phyloP scores from a whole-genome alignment of 129 eudicot genomes.

The Deinandra increscens region DNA sequence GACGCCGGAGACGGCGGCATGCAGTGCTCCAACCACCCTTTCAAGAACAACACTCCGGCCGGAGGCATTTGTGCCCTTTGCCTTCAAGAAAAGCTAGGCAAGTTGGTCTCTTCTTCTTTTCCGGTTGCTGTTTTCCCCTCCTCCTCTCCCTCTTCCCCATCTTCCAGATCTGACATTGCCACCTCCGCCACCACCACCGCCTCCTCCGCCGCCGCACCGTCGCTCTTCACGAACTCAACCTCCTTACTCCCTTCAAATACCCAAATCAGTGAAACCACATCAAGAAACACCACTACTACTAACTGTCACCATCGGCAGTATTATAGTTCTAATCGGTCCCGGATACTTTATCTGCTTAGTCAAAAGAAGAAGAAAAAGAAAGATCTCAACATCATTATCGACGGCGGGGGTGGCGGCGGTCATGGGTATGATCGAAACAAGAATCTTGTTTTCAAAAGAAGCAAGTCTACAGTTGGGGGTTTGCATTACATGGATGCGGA shows the following conservation, averaged over 20 bases:
- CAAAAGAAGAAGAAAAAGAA: constrained; percentile 70
- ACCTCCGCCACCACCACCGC: constrained; percentile 3
- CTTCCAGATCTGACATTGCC: constrained; percentile 54
- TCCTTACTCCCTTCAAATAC: background rate
- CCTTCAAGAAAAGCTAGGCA: constrained; percentile 90
- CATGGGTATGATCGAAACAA: background rate
- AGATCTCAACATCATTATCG: constrained; percentile 3
- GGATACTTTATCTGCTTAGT: constrained; percentile 51
- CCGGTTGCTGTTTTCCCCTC: constrained; percentile 58
- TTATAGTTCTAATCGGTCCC: constrained; percentile 35
- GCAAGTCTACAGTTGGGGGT: constrained; percentile 60
- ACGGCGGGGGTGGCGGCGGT: background rate
- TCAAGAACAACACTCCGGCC: constrained; percentile 53
- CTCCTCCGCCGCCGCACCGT: constrained; percentile 11
- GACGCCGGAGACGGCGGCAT: constrained; percentile 60
- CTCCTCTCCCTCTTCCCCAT: constrained; percentile 58
- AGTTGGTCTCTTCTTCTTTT: constrained; percentile 83
- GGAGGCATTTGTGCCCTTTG: constrained; percentile 90
- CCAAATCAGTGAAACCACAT: constrained; percentile 28
- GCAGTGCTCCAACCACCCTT: constrained; percentile 72
- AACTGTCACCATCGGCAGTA: constrained; percentile 24
- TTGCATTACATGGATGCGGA: constrained; percentile 38
- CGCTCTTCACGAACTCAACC: background rate
- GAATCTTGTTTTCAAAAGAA: constrained; percentile 52
- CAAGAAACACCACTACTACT: constrained; percentile 1